Evolutionary conservation across 2,329 filamentous ascomycete species (phyloP).

Genomic region (Exophiala phaeomuriformis): DNA sequence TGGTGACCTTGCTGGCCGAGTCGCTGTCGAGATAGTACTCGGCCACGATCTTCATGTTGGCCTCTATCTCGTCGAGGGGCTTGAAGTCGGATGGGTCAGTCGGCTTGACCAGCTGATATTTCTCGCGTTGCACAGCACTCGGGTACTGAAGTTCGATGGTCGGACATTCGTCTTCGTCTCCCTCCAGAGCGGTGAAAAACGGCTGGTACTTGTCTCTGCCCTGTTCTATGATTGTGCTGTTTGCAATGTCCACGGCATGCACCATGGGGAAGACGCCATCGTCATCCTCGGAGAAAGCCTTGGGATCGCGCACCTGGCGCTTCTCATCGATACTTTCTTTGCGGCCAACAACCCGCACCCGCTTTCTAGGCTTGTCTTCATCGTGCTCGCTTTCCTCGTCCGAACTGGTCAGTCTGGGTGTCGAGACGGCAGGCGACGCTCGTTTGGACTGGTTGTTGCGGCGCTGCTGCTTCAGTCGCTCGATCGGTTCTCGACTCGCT

Average conservation of each 20-base stretch:
- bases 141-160: constrained; percentile 73
- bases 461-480: constrained; percentile 20
- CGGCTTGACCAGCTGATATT: constrained; percentile 70
- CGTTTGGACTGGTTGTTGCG: constrained; percentile 14
- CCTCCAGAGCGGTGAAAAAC: constrained; percentile 40
- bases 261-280: constrained; percentile 38
- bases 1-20: constrained; percentile 59
- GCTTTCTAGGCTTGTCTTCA: constrained; percentile 31
- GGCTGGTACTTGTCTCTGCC: constrained; percentile 25
- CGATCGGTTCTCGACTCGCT: constrained; percentile 22
- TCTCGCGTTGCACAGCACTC: constrained; percentile 59
- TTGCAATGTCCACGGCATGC: constrained; percentile 44
- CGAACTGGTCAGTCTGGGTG: constrained; percentile 25
- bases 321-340: constrained; percentile 40
- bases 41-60: constrained; percentile 61
- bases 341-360: constrained; percentile 33
- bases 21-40: constrained; percentile 70
- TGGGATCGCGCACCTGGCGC: constrained; percentile 39
- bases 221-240: constrained; percentile 37
- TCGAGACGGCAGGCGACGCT: constrained; percentile 24
- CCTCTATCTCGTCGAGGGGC: constrained; percentile 60
- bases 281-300: constrained; percentile 40
- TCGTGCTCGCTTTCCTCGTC: constrained; percentile 31
- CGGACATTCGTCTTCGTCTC: constrained; percentile 42
- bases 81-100: constrained; percentile 65